Percentiles rank a stretch among this genome's conserved stretches.
Evolutionary conservation across 768 basidiomycete genomes (phyloP).

Genomic region (Termitomyces sp.): DNA sequence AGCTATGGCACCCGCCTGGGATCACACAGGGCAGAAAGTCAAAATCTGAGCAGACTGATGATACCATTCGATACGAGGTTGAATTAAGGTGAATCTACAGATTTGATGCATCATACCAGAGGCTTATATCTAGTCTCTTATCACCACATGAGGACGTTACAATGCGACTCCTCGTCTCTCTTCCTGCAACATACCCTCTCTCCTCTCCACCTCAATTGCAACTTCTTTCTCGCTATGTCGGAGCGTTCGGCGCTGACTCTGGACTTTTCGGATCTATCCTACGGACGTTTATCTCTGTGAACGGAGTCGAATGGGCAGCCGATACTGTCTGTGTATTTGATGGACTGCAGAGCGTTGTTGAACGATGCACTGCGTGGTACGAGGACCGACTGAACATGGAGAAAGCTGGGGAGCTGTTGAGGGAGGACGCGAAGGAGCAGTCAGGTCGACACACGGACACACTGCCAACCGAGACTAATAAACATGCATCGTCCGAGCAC

Average conservation of each 20-base stretch:
- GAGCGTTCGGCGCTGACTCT: conserved; percentile 70
- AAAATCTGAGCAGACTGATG: conserved; percentile 16
- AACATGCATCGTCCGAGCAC: conserved; percentile 5
- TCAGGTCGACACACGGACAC: conserved; percentile 8
- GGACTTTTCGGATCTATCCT: conserved; percentile 71
- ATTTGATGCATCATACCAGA: conserved; percentile 7
- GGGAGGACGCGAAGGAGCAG: conserved; percentile 42
- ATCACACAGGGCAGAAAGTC: conserved; percentile 15
- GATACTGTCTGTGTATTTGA: conserved; percentile 84
- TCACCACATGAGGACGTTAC: conserved; percentile 47
- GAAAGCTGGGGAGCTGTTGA: conserved; percentile 46
- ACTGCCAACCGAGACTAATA: conserved; percentile 2
- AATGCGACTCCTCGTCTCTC: conserved; percentile 51
- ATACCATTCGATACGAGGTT: conserved; percentile 59
- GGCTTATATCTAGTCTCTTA: conserved; percentile 40
- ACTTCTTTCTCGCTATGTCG: conserved; percentile 79
- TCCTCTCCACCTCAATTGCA: conserved; percentile 75
- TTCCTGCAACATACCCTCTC: conserved; percentile 59
- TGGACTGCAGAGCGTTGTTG: conserved; percentile 72
- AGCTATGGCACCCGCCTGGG: conserved; percentile 44
- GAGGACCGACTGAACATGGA: conserved; percentile 54
- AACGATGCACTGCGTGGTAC: conserved; percentile 67
- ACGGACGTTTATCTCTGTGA: conserved; percentile 73
- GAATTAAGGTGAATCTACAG: conserved; percentile 48
- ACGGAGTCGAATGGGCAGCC: conserved; percentile 71